phyloP scores from a whole-genome alignment of 176 grass and related monocot species.

The Chrysopogon serrulatus region DNA sequence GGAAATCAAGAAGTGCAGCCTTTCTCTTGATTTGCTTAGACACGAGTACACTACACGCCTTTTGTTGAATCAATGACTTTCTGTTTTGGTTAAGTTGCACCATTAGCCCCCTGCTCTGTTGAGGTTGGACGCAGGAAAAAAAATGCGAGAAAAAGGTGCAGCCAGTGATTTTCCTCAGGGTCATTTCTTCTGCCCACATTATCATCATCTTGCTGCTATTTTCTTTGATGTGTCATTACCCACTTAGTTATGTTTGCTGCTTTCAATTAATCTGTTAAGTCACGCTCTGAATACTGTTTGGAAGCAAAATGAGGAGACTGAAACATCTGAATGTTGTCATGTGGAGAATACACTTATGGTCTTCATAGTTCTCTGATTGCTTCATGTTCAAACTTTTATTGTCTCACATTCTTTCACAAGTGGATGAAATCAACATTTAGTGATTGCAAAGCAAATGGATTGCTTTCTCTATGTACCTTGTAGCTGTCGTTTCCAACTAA shows the following conservation, averaged over 20 bases:
- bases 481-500: neutral
- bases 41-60: neutral
- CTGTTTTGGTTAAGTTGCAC: conserved; percentile 17
- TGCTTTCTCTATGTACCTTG: neutral
- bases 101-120: conserved; percentile 54
- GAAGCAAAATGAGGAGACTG: too few species aligned
- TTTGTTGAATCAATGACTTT: neutral
- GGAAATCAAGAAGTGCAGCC: neutral
- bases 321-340: too few species aligned
- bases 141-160: conserved; percentile 45
- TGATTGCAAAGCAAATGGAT: conserved; percentile 5
- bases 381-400: neutral
- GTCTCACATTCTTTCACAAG: neutral
- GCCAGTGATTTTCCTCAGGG: conserved; percentile 8
- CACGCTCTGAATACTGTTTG: too few species aligned
- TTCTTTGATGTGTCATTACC: neutral
- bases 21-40: neutral
- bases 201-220: neutral
- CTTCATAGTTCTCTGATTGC: too few species aligned
- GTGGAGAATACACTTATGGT: too few species aligned
- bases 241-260: neutral
- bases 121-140: conserved; percentile 28
- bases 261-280: neutral
- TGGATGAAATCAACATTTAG: neutral
- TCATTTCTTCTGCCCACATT: conserved; percentile 42